phyloP scores from a whole-genome alignment of 1,284 basidiomycete species.

The Chondrostereum purpureum region DNA sequence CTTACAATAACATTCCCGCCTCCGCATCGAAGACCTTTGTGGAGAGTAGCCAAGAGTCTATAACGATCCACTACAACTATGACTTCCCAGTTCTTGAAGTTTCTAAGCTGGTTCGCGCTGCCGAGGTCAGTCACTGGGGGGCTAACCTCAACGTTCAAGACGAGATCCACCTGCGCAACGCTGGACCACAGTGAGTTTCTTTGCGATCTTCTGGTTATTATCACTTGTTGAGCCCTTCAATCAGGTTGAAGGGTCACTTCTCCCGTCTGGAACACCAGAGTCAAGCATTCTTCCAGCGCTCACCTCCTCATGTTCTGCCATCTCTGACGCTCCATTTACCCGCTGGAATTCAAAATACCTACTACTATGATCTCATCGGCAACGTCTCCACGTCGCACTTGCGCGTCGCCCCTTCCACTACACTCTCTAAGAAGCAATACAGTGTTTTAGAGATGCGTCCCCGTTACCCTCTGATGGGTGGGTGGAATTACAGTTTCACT shows the following conservation, averaged over 20 bases:
- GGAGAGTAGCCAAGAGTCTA: constrained; percentile 52
- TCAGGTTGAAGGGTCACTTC: constrained; percentile 91
- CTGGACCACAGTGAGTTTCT: constrained; percentile 70
- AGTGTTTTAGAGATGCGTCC: constrained; percentile 80
- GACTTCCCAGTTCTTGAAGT: constrained; percentile 78
- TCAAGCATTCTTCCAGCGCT: constrained; percentile 59
- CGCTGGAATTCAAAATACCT: constrained; percentile 71
- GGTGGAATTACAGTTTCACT: constrained; percentile 97
- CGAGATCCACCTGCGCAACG: constrained; percentile 78
- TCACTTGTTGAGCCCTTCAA: no score
- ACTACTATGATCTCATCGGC: constrained; percentile 88
- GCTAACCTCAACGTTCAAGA: constrained; percentile 92
- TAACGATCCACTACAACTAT: constrained; percentile 77
- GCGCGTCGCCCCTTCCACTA: constrained; percentile 57
- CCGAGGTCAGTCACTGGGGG: constrained; percentile 97
- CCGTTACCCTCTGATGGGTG: constrained; percentile 90
- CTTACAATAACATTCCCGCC: constrained; percentile 68
- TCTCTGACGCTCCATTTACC: constrained; percentile 75
- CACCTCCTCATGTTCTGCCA: constrained; percentile 66
- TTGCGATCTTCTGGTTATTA: not conserved
- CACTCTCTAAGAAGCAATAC: constrained; percentile 33
- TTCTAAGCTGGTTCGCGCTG: constrained; percentile 64
- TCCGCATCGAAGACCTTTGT: constrained; percentile 55
- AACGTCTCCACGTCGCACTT: constrained; percentile 95
- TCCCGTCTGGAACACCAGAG: constrained; percentile 85